Evolutionary conservation across 495 filamentous ascomycete genomes (phyloP), one percentile per base, ranked within the genome.

Genomic region (Hypomontagnella monticulosa): DNA sequence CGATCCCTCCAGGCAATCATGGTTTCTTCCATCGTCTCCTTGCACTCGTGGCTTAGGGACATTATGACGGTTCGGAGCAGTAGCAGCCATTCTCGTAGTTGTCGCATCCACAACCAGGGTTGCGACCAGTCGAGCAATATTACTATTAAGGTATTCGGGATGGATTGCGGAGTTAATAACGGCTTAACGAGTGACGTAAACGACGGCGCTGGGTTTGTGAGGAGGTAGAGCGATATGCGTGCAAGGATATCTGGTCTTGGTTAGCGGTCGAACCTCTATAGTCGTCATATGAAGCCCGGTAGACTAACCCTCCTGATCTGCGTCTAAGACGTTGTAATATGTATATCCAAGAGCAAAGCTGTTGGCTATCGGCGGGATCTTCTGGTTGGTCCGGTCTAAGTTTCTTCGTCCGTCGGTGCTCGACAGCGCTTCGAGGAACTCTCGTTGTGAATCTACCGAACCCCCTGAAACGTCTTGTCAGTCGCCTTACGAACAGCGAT

Each of bases 261-360:
- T 66, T 43, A 71, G 61, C 44, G 18, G 12, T 20, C 30, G 48
- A 40, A 30, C 34, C 10, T 40, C 44, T n/a, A 32, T 12, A 3
- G 6, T 27, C 6, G 23, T 6, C 12, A 47, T 15, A 51, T 33
- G 33, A 53, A 34, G 7, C 14, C 20, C 33, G 40, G n/a, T 33
- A 30, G 12, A 66, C 70, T 63, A 73, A 93, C 91, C 91, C 85
- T 98, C 94, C 70, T 96, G 92, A 73, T 98, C 94, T 54, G 93
- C 89, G 79, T 97, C 94, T 30, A 97, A 80, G 38, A 98, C 92
- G 79, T 98, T 93, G 72, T 92, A 90, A 75, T 97, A 98, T 48
- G 94, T 96, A 76, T 97, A 97, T 46, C 94, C 94, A 53, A 98
- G 78, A 9, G 93, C 94, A 75, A 96, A 97, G 59, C 90, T 89